These are phyloP conservation scores for Bombardia bombarda DNA, from an alignment of 495 filamentous ascomycete genomes.

Conservation along the genomic window DNA sequence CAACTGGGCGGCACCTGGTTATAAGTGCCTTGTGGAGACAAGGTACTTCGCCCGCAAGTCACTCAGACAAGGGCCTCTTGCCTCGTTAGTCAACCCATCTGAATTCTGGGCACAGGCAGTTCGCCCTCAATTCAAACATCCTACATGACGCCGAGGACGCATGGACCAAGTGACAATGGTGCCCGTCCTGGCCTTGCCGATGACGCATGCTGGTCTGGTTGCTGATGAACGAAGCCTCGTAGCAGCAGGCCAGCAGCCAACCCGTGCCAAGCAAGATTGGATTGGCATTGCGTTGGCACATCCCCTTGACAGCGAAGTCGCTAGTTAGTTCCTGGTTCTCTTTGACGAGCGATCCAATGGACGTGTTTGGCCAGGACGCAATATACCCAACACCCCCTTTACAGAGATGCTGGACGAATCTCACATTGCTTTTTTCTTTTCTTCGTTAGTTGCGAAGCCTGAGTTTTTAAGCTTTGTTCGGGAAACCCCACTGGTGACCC, in stretches of 20 bases:
- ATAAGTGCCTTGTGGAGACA: conserved; percentile 21
- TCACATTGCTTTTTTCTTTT: not conserved
- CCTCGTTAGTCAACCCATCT: not conserved
- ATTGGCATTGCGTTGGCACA: not conserved
- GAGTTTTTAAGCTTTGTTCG: too few species aligned
- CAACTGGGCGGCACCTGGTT: conserved; percentile 17
- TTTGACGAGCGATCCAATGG: not conserved
- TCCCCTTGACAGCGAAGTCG: not conserved
- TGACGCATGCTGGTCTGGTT: not conserved
- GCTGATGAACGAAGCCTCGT: not conserved
- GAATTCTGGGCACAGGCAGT: not conserved
- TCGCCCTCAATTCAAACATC: conserved; percentile 1
- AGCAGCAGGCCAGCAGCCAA: not conserved
- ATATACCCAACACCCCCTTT: not conserved
- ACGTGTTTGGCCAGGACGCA: not conserved
- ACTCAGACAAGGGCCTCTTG: conserved; percentile 7
- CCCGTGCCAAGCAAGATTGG: not conserved
- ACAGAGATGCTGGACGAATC: not conserved
- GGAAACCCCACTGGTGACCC: too few species aligned
- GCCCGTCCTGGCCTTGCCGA: not conserved
- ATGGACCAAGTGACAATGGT: conserved; percentile 1
- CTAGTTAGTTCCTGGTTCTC: not conserved
- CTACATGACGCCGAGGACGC: conserved; percentile 1
- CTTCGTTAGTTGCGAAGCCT: too few species aligned
- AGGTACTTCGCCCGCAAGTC: conserved; percentile 18